Evolutionary conservation across 169 alveolate species (phyloP).

Genomic region (Plasmodium sp.): DNA sequence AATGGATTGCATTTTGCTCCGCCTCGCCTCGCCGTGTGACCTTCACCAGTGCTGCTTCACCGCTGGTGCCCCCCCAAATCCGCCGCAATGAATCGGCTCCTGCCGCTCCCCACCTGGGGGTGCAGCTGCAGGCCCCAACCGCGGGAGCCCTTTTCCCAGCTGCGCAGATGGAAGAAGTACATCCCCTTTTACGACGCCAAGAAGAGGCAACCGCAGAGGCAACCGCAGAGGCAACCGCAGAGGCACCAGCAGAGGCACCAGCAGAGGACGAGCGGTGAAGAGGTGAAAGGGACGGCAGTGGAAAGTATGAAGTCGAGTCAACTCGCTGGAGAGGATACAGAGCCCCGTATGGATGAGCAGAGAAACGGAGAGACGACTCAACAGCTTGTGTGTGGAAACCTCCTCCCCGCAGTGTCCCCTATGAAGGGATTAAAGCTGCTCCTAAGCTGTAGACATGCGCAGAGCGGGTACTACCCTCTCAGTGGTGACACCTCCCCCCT

Average conservation of each 20-base stretch:
- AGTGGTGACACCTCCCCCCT: background rate
- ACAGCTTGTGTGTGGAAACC: background rate
- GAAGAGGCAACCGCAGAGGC: background rate
- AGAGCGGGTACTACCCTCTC: background rate
- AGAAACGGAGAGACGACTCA: background rate
- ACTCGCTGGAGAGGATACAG: background rate
- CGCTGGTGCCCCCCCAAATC: background rate
- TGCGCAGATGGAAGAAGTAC: slow-evolving; percentile 43
- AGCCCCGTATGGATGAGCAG: background rate
- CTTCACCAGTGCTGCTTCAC: background rate
- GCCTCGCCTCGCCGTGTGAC: background rate
- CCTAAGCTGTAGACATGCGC: slow-evolving; percentile 2
- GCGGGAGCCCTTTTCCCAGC: background rate
- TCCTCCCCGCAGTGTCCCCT: slow-evolving; percentile 45
- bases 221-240: background rate
- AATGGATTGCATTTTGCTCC: background rate
- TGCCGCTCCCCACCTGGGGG: background rate
- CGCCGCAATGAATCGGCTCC: background rate
- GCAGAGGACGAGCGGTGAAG: background rate
- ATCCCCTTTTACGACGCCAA: slow-evolving; percentile 66
- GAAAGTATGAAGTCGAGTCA: background rate
- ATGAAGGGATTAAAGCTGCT: slow-evolving; percentile 54
- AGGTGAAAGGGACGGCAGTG: background rate
- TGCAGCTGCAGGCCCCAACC: background rate
- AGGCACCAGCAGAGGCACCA: background rate